Evolutionary conservation across 2,329 filamentous ascomycete genomes (phyloP), one percentile per base, ranked within the genome.

Genomic region (Talaromyces rugulosus): DNA sequence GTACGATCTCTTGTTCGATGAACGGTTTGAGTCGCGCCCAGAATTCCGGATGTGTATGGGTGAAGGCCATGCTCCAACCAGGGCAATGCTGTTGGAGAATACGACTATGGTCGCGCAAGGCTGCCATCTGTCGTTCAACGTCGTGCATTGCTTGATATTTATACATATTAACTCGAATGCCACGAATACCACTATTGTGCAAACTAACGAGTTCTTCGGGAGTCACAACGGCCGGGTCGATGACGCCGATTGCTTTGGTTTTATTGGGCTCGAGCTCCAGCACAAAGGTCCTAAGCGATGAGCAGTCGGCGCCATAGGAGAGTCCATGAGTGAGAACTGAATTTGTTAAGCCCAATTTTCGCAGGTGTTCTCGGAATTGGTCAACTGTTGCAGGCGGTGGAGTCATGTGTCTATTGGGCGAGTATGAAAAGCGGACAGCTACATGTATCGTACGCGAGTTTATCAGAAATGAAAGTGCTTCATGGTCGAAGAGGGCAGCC

Each of bases 161-260:
- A 56, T 76, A 77, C 5, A 77, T 62, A 40, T 77, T 76, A 3
- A 78, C 71, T 6, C 75, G 65, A 3, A 78, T 68, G 0, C 75
- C 73, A 0, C 75, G 68, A 1, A 75, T 68, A 1, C 75, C 75
- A 0, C 65, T 65, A 4, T 53, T 57, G 16, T 70, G 69, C 66
- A 75, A 70, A 8, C 66, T 63, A 3, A 27, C 57, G 0, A 74
- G 60, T 23, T 71, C 69, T 7, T 56, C 61, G 5, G 66, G 61
- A 2, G 67, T 69, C 0, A 68, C 65, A 0, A 65, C 67, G 7
- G 66, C 62, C 0, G 72, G 72, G 58, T 74, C 67, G 34, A 75
- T 72, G 18, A 75, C 72, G 2, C 67, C 72, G 55, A 74, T 68
- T 0, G 66, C 72, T 9, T 63, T 70, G 5, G 75, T 75, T 9